Evolutionary conservation across 2,329 filamentous ascomycete species (phyloP), one percentile per base, ranked within the genome.

Genomic region (Exophiala mesophila): DNA sequence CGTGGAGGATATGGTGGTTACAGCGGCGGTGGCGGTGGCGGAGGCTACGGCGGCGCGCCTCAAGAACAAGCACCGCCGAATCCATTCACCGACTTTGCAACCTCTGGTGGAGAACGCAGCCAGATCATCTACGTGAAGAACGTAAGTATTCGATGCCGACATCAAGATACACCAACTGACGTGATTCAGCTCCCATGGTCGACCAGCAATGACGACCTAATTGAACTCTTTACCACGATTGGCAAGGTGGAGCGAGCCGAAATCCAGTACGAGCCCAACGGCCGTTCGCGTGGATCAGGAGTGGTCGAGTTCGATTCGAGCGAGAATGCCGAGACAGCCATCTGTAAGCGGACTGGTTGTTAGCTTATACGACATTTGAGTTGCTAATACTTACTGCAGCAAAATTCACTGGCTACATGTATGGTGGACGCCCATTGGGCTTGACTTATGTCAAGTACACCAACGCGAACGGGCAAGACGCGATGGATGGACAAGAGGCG

Each of bases 161-260:
- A 16, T 13, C 13, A 26, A 26, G n/a, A 4, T 15, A 10, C 15
- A 12, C 24, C 36, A 34, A 30, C 58, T 67, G 51, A 66, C 46
- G 36, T 13, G 36, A 35, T 44, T 24, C 57, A 95, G 89, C 79
- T 98, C 51, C 92, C 92, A 9, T 98, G 92, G 92, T 97, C 92
- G 19, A 98, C 92, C 12, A 96, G 89, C 72, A 97, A 98, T 61
- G 92, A 98, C 51, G 92, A 98, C 65, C 73, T 98, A 18, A 80
- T 97, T 44, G 92, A 98, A 63, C 77, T 98, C 15, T 98, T 98
- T 72, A 89, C 85, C 13, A 98, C 92, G 8, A 98, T 98, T 59
- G 92, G 92, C 52, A 95, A 95, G 65, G 92, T 98, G 46, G 88
- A 96, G 59, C 88, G 92, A 58, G 92, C 92, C n/a, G 92, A 98